phyloP scores from a whole-genome alignment of 2,329 filamentous ascomycete species.

The Epichloe sibirici region DNA sequence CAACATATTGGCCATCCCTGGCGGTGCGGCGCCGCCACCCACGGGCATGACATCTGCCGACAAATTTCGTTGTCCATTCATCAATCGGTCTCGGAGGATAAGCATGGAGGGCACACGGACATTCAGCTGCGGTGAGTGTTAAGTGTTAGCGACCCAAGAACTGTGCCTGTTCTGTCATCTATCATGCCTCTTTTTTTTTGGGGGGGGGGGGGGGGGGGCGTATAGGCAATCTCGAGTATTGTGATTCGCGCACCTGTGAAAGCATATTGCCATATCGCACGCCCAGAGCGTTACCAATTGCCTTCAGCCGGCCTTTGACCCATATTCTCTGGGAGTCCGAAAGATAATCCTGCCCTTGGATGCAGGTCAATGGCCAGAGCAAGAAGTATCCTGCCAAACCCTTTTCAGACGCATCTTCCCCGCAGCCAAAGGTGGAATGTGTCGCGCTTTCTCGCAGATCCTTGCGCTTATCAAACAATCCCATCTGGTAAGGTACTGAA shows the following conservation, averaged over 20 bases:
- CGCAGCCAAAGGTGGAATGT: constrained; percentile 34
- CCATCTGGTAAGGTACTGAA: constrained; percentile 46
- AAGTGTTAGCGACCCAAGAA: not conserved
- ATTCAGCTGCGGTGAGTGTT: constrained; percentile 30
- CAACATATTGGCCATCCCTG: not conserved
- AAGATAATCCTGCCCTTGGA: constrained; percentile 42
- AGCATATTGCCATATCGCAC: constrained; percentile 45
- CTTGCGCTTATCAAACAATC: constrained; percentile 37
- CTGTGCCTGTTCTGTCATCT: too few species aligned
- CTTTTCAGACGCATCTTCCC: constrained; percentile 37
- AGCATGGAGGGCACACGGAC: constrained; percentile 49
- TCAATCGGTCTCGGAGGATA: constrained; percentile 34
- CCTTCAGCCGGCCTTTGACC: constrained; percentile 38
- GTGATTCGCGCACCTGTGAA: constrained; percentile 28
- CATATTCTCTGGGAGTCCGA: constrained; percentile 45
- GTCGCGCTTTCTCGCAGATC: constrained; percentile 26
- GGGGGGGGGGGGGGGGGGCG: too few species aligned
- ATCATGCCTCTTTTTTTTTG: too few species aligned
- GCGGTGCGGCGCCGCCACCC: not conserved
- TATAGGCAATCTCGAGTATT: too few species aligned
- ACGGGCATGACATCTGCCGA: not conserved
- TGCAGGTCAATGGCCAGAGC: constrained; percentile 43
- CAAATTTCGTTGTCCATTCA: constrained; percentile 2
- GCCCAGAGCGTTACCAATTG: constrained; percentile 42
- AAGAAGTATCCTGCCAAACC: constrained; percentile 45